phyloP scores from a whole-genome alignment of 805 yeast species.

The Lipomyces kockii region DNA sequence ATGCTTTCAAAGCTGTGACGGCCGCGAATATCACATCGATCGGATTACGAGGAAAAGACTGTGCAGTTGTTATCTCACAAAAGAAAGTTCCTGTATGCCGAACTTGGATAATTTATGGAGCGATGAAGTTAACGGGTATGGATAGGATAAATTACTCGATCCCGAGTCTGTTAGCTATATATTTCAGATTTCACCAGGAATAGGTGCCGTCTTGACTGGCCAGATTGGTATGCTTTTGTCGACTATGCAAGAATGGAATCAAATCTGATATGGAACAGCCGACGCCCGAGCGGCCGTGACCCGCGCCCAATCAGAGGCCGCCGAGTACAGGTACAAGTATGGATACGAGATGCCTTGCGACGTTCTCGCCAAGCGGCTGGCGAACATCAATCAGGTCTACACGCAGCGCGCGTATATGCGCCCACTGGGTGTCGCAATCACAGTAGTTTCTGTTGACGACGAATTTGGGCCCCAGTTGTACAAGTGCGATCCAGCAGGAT shows the following conservation, averaged over 20 bases:
- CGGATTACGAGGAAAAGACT: conserved; percentile 84
- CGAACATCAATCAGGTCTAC: conserved; percentile 91
- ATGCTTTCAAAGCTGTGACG: conserved; percentile 96
- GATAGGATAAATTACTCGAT: conserved; percentile 79
- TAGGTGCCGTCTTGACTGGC: conserved; percentile 93
- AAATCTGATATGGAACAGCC: conserved; percentile 50
- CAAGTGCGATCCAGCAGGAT: conserved; percentile 98
- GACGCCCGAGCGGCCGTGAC: conserved; percentile 90
- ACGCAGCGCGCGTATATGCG: conserved; percentile 99
- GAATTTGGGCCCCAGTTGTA: conserved; percentile 86
- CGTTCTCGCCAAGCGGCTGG: conserved; percentile 76
- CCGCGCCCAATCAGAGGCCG: conserved; percentile 93
- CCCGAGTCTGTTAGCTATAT: conserved; percentile 84
- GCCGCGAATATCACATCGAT: conserved; percentile 87
- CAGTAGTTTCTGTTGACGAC: conserved; percentile 86
- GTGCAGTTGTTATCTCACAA: conserved; percentile 87
- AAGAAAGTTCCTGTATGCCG: conserved; percentile 79
- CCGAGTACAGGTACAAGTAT: conserved; percentile 89
- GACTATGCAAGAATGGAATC: background rate
- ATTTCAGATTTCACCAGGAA: conserved; percentile 75
- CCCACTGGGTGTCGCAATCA: conserved; percentile 92
- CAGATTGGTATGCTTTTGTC: conserved; percentile 55
- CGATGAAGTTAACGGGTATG: conserved; percentile 1
- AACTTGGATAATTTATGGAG: background rate
- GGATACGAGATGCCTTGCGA: conserved; percentile 97